These are phyloP conservation scores for Agroathelia rolfsii DNA, from an alignment of 1,284 basidiomycete genomes.

Conservation along the genomic window DNA sequence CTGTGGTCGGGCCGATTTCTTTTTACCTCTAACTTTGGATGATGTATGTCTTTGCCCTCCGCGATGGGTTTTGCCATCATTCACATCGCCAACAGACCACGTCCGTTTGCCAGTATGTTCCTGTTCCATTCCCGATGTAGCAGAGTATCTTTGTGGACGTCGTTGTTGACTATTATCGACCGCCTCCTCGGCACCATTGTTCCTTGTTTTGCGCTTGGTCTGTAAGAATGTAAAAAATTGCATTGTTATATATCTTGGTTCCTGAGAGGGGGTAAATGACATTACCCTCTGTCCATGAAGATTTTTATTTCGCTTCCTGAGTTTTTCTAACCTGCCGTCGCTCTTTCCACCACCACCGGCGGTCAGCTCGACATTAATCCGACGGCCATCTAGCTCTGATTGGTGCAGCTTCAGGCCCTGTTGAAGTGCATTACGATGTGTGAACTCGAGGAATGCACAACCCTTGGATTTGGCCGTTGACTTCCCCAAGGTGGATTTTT, in stretches of 20 bases:
- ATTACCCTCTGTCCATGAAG: slow-evolving; percentile 66
- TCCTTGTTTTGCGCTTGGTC: slow-evolving; percentile 28
- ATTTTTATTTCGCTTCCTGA: slow-evolving; percentile 68
- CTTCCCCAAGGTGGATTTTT: slow-evolving; percentile 44
- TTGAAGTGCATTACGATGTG: slow-evolving; percentile 63
- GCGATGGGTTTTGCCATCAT: slow-evolving; percentile 32
- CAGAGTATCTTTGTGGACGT: slow-evolving; percentile 57
- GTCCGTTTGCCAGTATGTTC: slow-evolving; percentile 41
- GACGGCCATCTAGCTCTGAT: slow-evolving; percentile 70
- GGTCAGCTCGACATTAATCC: slow-evolving; percentile 90
- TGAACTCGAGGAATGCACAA: slow-evolving; percentile 81
- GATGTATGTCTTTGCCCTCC: slow-evolving; percentile 41
- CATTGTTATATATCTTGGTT: no score
- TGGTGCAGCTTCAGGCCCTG: slow-evolving; percentile 83
- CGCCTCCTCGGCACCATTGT: slow-evolving; percentile 9
- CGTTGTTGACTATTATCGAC: slow-evolving; percentile 20
- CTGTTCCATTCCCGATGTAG: slow-evolving; percentile 57
- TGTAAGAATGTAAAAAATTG: no score
- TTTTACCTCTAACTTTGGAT: slow-evolving; percentile 29
- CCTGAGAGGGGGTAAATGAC: slow-evolving; percentile 8
- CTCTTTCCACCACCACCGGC: slow-evolving; percentile 88
- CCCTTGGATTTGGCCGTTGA: slow-evolving; percentile 60
- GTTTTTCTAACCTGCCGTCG: slow-evolving; percentile 57
- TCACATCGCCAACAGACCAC: slow-evolving; percentile 55
- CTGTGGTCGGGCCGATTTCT: slow-evolving; percentile 30